Percentiles rank a stretch among this genome's conserved stretches.
These are phyloP conservation scores for Porcisia deanei DNA, from an alignment of 208 protist species.

Conservation along the genomic window DNA sequence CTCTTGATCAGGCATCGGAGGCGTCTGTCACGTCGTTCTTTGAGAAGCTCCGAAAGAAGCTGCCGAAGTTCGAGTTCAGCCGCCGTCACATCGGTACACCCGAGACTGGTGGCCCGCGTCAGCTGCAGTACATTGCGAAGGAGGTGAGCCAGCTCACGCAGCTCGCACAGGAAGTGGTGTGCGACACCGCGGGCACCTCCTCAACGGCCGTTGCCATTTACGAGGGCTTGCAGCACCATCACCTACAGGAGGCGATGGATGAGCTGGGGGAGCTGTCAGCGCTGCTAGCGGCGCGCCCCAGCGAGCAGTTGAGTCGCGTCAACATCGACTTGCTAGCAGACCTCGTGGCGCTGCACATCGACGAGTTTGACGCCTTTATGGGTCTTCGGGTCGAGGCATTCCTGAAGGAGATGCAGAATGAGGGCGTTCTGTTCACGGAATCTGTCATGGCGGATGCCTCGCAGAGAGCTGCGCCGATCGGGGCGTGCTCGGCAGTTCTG, in stretches of 20 bases:
- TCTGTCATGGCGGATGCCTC: conserved; percentile 57
- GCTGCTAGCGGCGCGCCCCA: conserved; percentile 44
- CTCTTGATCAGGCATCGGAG: conserved; percentile 68
- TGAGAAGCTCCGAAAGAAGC: conserved; percentile 44
- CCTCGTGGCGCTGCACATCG: conserved; percentile 76
- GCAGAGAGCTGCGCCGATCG: conserved; percentile 42
- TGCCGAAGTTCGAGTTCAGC: conserved; percentile 64
- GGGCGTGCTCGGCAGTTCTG: conserved; percentile 61
- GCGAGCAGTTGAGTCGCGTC: conserved; percentile 58
- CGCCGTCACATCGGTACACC: conserved; percentile 45
- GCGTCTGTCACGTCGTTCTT: conserved; percentile 52
- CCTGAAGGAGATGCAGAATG: conserved; percentile 71
- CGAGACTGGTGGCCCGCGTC: conserved; percentile 50
- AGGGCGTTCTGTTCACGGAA: conserved; percentile 58
- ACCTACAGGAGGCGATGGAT: conserved; percentile 56
- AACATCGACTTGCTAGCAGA: conserved; percentile 73
- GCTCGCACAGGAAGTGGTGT: conserved; percentile 23
- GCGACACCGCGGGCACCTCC: conserved; percentile 23
- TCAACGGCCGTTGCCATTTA: conserved; percentile 57
- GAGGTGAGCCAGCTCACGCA: conserved; percentile 35
- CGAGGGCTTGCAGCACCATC: conserved; percentile 62
- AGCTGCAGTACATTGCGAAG: conserved; percentile 55
- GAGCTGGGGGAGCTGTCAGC: conserved; percentile 68
- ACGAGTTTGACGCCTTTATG: conserved; percentile 83
- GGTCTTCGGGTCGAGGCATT: conserved; percentile 64